A percentile compares a stretch with the other conserved stretches of the same genome.
phyloP scores from a whole-genome alignment of 352 stramenopile genomes.

The Phytophthora aleatoria region DNA sequence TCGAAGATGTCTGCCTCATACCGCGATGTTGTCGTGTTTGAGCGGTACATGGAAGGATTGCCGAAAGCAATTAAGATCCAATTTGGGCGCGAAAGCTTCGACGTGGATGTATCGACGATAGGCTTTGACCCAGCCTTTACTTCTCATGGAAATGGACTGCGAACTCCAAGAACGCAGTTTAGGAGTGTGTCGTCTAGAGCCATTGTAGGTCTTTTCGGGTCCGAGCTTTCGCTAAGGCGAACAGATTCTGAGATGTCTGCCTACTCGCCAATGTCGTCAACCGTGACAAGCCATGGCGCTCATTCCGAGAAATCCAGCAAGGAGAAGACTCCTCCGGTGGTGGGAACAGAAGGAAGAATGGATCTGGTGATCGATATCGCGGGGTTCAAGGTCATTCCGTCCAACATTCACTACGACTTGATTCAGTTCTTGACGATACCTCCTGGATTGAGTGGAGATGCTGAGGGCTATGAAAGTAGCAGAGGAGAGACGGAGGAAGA shows the following conservation, averaged over 20 bases:
- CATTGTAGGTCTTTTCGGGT: slow-evolving; percentile 42
- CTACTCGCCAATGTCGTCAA: slow-evolving; percentile 36
- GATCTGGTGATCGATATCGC: slow-evolving; percentile 74
- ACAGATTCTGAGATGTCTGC: slow-evolving; percentile 43
- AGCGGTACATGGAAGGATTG: slow-evolving; percentile 43
- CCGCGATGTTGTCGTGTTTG: slow-evolving; percentile 78
- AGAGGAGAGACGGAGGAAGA: slow-evolving; percentile 9
- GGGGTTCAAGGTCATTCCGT: slow-evolving; percentile 80
- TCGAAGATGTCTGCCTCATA: slow-evolving; percentile 64
- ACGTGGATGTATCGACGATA: slow-evolving; percentile 45
- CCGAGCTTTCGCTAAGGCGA: slow-evolving; percentile 37
- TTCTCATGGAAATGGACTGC: slow-evolving; percentile 24
- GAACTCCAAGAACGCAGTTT: slow-evolving; percentile 37
- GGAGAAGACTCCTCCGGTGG: slow-evolving; percentile 12
- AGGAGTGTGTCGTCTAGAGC: slow-evolving; percentile 50
- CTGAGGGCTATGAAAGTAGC: slow-evolving; percentile 32
- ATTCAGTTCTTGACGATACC: slow-evolving; percentile 66
- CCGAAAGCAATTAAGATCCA: slow-evolving; percentile 69
- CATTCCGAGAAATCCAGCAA: slow-evolving; percentile 25
- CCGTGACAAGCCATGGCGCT: slow-evolving; percentile 18
- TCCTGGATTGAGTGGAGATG: slow-evolving; percentile 26
- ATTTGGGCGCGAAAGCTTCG: slow-evolving; percentile 52
- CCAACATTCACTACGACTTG: slow-evolving; percentile 83
- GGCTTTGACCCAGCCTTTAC: slow-evolving; percentile 51
- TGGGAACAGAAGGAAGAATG: slow-evolving; percentile 50